These are phyloP conservation scores for Babesia gibsoni DNA, from an alignment of 169 alveolate species.

Conservation along the genomic window DNA sequence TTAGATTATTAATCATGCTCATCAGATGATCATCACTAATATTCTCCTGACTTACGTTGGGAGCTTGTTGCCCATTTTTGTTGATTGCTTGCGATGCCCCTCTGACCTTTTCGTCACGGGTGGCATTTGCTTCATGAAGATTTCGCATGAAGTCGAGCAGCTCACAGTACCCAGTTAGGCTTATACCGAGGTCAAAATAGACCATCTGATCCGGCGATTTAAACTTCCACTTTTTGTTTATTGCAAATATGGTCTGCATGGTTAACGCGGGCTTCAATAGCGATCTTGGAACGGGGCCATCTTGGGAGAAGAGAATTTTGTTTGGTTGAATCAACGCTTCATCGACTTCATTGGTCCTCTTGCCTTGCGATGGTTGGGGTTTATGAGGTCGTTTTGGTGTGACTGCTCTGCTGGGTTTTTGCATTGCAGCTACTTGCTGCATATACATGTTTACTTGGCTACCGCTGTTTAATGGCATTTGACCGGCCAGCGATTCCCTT, in stretches of 20 bases:
- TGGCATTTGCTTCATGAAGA: neutral
- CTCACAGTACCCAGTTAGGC: neutral
- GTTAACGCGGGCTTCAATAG: neutral
- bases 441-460: too few relatives aligned
- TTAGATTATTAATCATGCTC: neutral
- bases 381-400: too few relatives aligned
- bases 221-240: neutral
- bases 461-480: too few relatives aligned
- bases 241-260: neutral
- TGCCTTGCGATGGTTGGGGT: too few relatives aligned
- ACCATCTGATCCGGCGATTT: constrained; percentile 3
- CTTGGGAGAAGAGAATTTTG: too few relatives aligned
- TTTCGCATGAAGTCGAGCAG: neutral
- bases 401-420: too few relatives aligned
- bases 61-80: neutral
- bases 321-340: too few relatives aligned
- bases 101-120: neutral
- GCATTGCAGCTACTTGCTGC: too few relatives aligned
- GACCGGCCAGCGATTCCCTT: too few relatives aligned
- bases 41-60: neutral
- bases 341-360: too few relatives aligned
- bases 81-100: neutral
- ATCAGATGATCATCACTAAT: neutral
- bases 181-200: constrained; percentile 2
- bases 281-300: too few relatives aligned